phyloP scores from a whole-genome alignment of 164 flowering plant genomes.

The Saururus chinensis region DNA sequence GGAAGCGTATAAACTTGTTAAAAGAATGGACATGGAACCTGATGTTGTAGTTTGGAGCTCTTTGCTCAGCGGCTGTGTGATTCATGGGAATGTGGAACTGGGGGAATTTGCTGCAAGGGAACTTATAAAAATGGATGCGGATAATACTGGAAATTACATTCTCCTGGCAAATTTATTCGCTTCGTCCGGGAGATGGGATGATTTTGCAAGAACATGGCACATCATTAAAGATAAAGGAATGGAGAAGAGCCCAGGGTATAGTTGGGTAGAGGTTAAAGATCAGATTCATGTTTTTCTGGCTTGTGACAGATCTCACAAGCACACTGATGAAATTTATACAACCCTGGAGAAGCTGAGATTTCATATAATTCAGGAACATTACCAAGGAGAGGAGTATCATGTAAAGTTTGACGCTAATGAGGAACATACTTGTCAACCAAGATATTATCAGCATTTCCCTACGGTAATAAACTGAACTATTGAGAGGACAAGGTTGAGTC shows the following conservation, averaged over 20 bases:
- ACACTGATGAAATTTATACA: slow-evolving; percentile 36
- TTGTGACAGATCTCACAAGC: slow-evolving; percentile 45
- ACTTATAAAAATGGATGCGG: slow-evolving; percentile 45
- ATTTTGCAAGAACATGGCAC: slow-evolving; percentile 39
- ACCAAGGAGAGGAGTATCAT: not conserved
- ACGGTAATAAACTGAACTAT: too few relatives aligned
- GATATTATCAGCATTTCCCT: too few relatives aligned
- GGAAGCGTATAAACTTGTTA: slow-evolving; percentile 38
- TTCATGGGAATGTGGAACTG: slow-evolving; percentile 30
- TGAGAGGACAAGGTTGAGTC: too few relatives aligned
- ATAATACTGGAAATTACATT: slow-evolving; percentile 43
- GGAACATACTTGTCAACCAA: not conserved
- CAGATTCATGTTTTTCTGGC: slow-evolving; percentile 51
- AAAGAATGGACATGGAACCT: slow-evolving; percentile 30
- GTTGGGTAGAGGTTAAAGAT: slow-evolving; percentile 61
- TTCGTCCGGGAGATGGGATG: slow-evolving; percentile 41
- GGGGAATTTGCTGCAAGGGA: slow-evolving; percentile 48
- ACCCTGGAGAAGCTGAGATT: slow-evolving; percentile 25
- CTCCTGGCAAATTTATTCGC: slow-evolving; percentile 60
- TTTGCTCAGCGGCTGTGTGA: slow-evolving; percentile 53
- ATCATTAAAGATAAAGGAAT: slow-evolving; percentile 37
- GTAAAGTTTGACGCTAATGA: not conserved
- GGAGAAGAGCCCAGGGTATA: slow-evolving; percentile 63
- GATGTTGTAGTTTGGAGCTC: slow-evolving; percentile 59
- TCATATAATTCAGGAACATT: slow-evolving; percentile 28